phyloP scores from a whole-genome alignment of 805 yeast species.

The Candida sonorensis region DNA sequence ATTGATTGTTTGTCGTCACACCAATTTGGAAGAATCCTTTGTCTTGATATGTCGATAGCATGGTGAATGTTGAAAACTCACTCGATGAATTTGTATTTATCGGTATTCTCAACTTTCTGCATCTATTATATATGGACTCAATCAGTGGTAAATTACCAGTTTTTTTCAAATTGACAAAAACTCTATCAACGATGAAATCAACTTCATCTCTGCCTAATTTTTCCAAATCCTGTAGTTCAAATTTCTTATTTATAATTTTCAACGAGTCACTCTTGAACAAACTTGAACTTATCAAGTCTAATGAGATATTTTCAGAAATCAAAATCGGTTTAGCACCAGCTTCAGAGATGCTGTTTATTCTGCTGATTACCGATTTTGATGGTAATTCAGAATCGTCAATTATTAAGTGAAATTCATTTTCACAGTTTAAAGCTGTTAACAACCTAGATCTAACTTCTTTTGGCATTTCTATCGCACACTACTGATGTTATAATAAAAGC shows the following conservation, averaged over 20 bases:
- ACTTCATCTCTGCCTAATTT: constrained; percentile 58
- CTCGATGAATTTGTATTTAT: constrained; percentile 73
- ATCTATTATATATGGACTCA: constrained; percentile 37
- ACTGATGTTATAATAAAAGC: no score
- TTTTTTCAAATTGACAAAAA: constrained; percentile 48
- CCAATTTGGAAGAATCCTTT: constrained; percentile 72
- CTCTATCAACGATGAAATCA: constrained; percentile 63
- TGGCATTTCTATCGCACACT: no score
- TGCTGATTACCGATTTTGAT: constrained; percentile 32
- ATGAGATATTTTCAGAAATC: constrained; percentile 26
- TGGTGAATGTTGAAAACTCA: constrained; percentile 65
- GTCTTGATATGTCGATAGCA: constrained; percentile 62
- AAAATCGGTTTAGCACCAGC: constrained; percentile 53
- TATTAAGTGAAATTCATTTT: constrained; percentile 49
- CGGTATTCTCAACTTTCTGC: constrained; percentile 67
- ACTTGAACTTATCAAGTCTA: constrained; percentile 10
- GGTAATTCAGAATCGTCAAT: constrained; percentile 40
- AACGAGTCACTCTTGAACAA: no score
- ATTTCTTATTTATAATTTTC: constrained; percentile 22
- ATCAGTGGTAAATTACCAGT: constrained; percentile 24
- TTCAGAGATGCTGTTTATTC: constrained; percentile 42
- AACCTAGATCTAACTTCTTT: constrained; percentile 11
- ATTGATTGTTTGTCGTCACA: constrained; percentile 80
- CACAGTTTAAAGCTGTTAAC: constrained; percentile 37
- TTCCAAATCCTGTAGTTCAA: constrained; percentile 39